Evolutionary conservation across 306 rosid genomes (phyloP).

Genomic region (Pyrus pyrifolia): DNA sequence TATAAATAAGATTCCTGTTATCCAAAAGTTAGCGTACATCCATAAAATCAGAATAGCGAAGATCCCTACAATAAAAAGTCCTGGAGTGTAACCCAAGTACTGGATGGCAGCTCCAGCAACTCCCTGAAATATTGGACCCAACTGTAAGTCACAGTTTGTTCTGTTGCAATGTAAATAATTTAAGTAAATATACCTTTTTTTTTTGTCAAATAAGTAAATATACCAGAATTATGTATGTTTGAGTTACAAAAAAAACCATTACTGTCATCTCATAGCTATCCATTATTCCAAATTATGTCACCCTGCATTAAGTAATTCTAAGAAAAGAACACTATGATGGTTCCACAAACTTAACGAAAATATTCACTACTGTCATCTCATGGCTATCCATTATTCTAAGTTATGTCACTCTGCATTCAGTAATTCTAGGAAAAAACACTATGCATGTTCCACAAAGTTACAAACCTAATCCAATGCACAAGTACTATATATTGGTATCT

Average conservation of each 20-base stretch:
- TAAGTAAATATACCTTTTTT: not conserved
- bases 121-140: slow-evolving; percentile 56
- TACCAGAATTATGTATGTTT: not conserved
- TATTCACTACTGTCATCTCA: not conserved
- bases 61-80: slow-evolving; percentile 87
- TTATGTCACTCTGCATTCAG: not conserved
- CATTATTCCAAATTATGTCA: not conserved
- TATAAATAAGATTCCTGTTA: slow-evolving; percentile 77
- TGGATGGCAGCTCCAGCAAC: slow-evolving; percentile 78
- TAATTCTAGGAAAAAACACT: not conserved
- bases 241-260: not conserved
- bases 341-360: not conserved
- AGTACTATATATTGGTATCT: not conserved
- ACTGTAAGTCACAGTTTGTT: slow-evolving; percentile 23
- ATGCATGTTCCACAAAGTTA: not conserved
- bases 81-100: slow-evolving; percentile 94
- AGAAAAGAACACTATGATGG: not conserved
- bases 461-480: not conserved
- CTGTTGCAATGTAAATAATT: not conserved
- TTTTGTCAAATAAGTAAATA: not conserved
- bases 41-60: slow-evolving; percentile 84
- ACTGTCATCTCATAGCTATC: not conserved
- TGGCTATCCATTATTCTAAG: not conserved
- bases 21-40: slow-evolving; percentile 99
- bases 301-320: not conserved